phyloP scores from a whole-genome alignment of 2,329 filamentous ascomycete genomes.

The Cryphonectria radicalis region DNA sequence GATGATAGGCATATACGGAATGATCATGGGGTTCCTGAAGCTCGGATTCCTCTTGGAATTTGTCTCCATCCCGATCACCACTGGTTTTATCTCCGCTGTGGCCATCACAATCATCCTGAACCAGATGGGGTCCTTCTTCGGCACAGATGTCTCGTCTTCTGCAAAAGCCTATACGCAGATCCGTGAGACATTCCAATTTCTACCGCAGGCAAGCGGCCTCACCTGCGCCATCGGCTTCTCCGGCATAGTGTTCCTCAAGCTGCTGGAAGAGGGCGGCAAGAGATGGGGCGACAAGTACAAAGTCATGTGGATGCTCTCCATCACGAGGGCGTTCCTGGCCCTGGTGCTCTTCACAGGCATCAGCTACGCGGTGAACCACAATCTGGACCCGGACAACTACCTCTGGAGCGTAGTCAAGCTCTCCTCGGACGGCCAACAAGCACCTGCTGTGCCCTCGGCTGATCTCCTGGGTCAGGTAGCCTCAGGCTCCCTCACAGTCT shows the following conservation, averaged over 20 bases:
- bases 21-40: conserved; percentile 63
- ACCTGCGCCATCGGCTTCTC: conserved; percentile 64
- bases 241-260: conserved; percentile 58
- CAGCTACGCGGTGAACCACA: conserved; percentile 64
- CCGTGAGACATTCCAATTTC: conserved; percentile 59
- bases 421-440: conserved; percentile 56
- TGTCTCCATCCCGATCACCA: conserved; percentile 66
- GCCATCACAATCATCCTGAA: conserved; percentile 68
- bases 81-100: conserved; percentile 68
- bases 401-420: conserved; percentile 65
- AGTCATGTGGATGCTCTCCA: conserved; percentile 60
- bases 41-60: conserved; percentile 70
- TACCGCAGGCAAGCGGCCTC: conserved; percentile 60
- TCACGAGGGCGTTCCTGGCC: conserved; percentile 63
- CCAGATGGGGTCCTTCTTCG: conserved; percentile 66
- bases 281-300: conserved; percentile 63
- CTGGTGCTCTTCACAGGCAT: conserved; percentile 66
- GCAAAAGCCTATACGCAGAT: conserved; percentile 59
- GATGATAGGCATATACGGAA: conserved; percentile 64
- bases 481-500: conserved; percentile 60
- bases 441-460: conserved; percentile 52
- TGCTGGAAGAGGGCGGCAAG: conserved; percentile 62
- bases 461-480: conserved; percentile 58
- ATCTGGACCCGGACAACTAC: conserved; percentile 45
- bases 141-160: conserved; percentile 53